Evolutionary conservation across 768 basidiomycete genomes (phyloP), one percentile per base, ranked within the genome.

Genomic region (Pulveroboletus sp.): DNA sequence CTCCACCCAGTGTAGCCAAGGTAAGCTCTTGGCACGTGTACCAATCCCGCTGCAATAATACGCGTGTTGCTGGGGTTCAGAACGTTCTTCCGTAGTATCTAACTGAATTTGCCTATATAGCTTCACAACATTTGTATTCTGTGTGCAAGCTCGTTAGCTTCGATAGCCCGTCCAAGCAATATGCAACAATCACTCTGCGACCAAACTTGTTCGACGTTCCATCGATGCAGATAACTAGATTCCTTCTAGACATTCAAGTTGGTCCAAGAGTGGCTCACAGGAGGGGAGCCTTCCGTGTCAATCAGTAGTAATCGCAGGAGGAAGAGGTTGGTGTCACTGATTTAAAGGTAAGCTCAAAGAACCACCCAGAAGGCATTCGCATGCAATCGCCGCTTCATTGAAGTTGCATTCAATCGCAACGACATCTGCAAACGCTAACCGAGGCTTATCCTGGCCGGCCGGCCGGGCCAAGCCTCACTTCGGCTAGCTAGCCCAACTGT

Each of bases 31-130:
- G 2, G 32, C 17, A n/a, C 57, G 63, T 1, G 70, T 69, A 2
- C 70, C 70, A 10, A 70, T 64, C 1, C 71, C 70, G 29, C 66
- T 72, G 27, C 58, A 64, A 36, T 71, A 72, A 45, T 65, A 67
- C 4, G 69, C 64, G 25, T 50, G 45, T 35, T 71, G 70, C 5
- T 43, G 31, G 0, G 37, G 36, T 11, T 12, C 40, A 14, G 3
- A 1, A 1, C 7, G 7, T 9, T 31, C 2, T 55, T 43, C 25
- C 52, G n/a, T n/a, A n/a, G 42, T 31, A 11, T 9, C 27, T 9
- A 29, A 9, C 64, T 71, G n/a, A 32, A 70, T 31, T 9, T 53
- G 57, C 19, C 40, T 47, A 34, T 64, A 69, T 0, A 71, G 51
- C 34, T 70, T 70, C 17, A 69, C 51, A 11, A 72, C 58, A 29